Conservation (phyloP, 495 filamentous ascomycete genomes). For the Trichoderma virens region DNA sequence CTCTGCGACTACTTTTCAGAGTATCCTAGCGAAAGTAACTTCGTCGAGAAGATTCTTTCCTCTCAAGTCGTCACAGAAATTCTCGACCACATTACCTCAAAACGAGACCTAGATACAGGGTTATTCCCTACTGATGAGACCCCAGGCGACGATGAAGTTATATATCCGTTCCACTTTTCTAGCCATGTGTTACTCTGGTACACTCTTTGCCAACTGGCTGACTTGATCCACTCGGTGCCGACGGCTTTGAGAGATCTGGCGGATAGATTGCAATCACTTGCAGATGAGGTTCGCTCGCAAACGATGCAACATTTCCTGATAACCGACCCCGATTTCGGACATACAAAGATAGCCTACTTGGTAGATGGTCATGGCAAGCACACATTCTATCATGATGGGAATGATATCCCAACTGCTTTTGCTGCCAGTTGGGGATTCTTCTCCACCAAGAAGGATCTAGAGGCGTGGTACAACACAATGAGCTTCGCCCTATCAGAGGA, state of each 20-base stretch:
- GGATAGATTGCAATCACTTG: neutral
- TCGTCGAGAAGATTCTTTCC: slow-evolving; percentile 7
- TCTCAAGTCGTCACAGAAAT: neutral
- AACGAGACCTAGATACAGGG: neutral
- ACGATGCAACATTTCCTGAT: neutral
- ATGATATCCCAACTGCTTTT: slow-evolving; percentile 15
- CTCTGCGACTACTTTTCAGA: slow-evolving; percentile 13
- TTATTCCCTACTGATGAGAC: slow-evolving; percentile 15
- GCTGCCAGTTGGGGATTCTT: slow-evolving; percentile 10
- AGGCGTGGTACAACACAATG: slow-evolving; percentile 12
- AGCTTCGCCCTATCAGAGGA: slow-evolving; percentile 10
- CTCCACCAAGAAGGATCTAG: neutral
- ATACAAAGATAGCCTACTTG: slow-evolving; percentile 12
- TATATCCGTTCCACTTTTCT: slow-evolving; percentile 15
- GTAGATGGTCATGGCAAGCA: slow-evolving; percentile 10
- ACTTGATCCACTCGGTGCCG: neutral
- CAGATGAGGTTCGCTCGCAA: slow-evolving; percentile 1
- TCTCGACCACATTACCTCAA: neutral
- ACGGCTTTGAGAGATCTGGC: neutral
- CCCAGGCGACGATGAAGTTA: slow-evolving; percentile 13
- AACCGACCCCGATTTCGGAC: neutral
- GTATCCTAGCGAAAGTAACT: slow-evolving; percentile 9
- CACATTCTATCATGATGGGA: slow-evolving; percentile 16
- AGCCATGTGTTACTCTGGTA: slow-evolving; percentile 15
- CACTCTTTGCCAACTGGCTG: slow-evolving; percentile 9